A percentile compares a stretch with the other conserved stretches of the same genome.
These are phyloP conservation scores for Brachypodium distachyon DNA, from an alignment of 202 grass and related monocot genomes.

Conservation along the genomic window DNA sequence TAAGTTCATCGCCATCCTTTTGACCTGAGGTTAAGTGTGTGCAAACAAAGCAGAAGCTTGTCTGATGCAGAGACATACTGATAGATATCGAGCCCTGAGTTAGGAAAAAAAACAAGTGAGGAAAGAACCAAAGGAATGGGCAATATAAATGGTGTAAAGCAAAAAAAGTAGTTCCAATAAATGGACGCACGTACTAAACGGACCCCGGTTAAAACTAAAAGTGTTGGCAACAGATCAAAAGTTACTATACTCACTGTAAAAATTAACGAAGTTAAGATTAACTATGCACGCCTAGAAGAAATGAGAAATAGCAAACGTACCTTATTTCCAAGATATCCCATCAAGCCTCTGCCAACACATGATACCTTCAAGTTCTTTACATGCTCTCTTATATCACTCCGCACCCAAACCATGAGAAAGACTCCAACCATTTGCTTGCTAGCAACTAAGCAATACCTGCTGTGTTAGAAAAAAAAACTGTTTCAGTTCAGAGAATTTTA, in stretches of 20 bases:
- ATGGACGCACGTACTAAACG: neutral
- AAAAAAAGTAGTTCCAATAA: neutral
- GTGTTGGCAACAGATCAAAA: too few species aligned
- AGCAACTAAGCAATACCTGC: slow-evolving; percentile 83
- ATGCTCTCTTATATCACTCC: slow-evolving; percentile 72
- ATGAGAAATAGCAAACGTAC: slow-evolving; percentile 21
- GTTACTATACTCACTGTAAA: too few species aligned
- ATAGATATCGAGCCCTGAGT: slow-evolving; percentile 92
- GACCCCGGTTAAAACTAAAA: too few species aligned
- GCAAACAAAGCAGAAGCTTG: slow-evolving; percentile 97
- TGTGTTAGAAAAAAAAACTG: neutral
- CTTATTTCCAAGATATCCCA: slow-evolving; percentile 99
- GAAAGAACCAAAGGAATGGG: neutral
- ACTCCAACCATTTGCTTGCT: slow-evolving; percentile 99
- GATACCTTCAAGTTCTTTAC: slow-evolving; percentile 95
- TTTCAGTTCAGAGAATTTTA: slow-evolving; percentile 4
- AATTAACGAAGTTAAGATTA: neutral
- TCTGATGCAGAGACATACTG: slow-evolving; percentile 86
- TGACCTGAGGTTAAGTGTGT: slow-evolving; percentile 95
- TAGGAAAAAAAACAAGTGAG: neutral
- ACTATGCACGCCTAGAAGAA: neutral
- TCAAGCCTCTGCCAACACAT: slow-evolving; percentile 90
- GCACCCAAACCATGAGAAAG: slow-evolving; percentile 89
- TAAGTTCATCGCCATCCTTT: slow-evolving; percentile 82
- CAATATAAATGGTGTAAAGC: neutral